Conservation (phyloP, 164 flowering plant species). For the Dillenia turbinata region DNA sequence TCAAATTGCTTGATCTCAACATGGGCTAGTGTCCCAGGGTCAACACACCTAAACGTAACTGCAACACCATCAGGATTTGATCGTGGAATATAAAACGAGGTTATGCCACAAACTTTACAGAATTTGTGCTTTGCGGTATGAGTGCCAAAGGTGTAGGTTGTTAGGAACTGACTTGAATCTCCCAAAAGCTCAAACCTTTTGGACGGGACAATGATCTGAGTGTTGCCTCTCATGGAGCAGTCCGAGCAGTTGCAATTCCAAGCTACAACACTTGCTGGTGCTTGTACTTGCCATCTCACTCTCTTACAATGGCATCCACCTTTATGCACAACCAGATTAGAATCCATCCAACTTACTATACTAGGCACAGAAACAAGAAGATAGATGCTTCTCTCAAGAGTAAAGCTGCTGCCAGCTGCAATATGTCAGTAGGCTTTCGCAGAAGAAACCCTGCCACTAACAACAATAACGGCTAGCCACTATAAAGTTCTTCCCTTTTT, state of each 20-base stretch:
- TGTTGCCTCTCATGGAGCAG: slow-evolving; percentile 4
- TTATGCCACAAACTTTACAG: slow-evolving; percentile 7
- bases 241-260: slow-evolving; percentile 5
- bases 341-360: background rate
- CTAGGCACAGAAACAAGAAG: too few species aligned
- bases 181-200: slow-evolving; percentile 5
- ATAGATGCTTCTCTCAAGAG: too few species aligned
- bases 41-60: slow-evolving; percentile 2
- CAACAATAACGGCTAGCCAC: too few species aligned
- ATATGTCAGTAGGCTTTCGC: too few species aligned
- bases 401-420: too few species aligned
- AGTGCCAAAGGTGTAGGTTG: slow-evolving; percentile 6
- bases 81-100: slow-evolving; percentile 1
- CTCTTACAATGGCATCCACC: slow-evolving; percentile 5
- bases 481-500: too few species aligned
- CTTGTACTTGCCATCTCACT: slow-evolving; percentile 4
- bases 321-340: background rate
- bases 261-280: slow-evolving; percentile 1
- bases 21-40: slow-evolving; percentile 4
- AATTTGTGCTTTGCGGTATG: slow-evolving; percentile 4
- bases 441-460: too few species aligned
- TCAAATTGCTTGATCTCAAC: slow-evolving; percentile 8
- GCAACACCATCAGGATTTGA: slow-evolving; percentile 1
- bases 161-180: background rate
- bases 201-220: slow-evolving; percentile 1